These are phyloP conservation scores for Marchantia polymorpha DNA, from an alignment of 225 moss, liverwort and hornwort genomes.

Conservation along the genomic window DNA sequence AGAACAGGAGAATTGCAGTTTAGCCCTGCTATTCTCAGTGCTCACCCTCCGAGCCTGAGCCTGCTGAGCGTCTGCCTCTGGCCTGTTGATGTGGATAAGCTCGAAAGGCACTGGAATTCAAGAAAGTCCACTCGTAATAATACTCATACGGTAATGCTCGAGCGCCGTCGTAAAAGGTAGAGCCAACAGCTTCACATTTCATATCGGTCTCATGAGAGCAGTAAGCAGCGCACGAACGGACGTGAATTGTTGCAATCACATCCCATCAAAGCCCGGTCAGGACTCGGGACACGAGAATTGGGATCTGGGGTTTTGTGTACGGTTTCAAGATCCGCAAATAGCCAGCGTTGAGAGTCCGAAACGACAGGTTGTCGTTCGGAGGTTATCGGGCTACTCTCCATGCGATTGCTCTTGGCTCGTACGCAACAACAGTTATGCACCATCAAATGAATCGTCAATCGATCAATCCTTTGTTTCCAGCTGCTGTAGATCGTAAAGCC, in stretches of 20 bases:
- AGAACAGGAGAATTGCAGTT: background rate
- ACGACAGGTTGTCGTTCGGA: background rate
- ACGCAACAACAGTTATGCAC: background rate
- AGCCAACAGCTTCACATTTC: background rate
- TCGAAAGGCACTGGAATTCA: background rate
- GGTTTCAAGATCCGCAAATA: background rate
- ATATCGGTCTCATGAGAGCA: background rate
- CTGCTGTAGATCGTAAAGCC: no score
- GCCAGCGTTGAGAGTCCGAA: background rate
- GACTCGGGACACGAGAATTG: background rate
- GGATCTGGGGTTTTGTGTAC: background rate
- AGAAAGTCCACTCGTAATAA: slow-evolving; percentile 7
- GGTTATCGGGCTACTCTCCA: background rate
- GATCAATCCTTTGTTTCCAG: no score
- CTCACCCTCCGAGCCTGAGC: no score
- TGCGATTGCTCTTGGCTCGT: background rate
- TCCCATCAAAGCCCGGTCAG: background rate
- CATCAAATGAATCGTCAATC: no score
- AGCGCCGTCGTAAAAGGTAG: slow-evolving; percentile 2
- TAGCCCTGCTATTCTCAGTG: background rate
- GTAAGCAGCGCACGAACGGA: background rate
- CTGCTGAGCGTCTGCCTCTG: background rate
- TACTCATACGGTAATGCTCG: background rate
- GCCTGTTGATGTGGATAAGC: slow-evolving; percentile 2
- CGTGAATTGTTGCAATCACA: background rate